Conservation (phyloP, 768 basidiomycete genomes). For the Lyophyllum decastes region DNA sequence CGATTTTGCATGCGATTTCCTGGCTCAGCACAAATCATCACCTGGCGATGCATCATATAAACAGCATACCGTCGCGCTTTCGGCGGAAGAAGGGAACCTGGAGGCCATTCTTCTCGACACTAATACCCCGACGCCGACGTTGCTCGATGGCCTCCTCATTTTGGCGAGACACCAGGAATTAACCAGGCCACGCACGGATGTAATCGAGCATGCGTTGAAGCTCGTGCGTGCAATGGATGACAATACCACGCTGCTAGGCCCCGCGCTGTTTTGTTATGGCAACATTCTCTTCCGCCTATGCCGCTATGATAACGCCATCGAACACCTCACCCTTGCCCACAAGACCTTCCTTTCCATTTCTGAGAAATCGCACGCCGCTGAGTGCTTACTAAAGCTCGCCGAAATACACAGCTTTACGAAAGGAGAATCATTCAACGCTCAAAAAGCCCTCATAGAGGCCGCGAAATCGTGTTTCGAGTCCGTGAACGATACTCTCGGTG, state of each 20-base stretch:
- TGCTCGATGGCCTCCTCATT: constrained; percentile 19
- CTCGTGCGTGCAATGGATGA: background rate
- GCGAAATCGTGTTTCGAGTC: no score
- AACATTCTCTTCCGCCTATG: background rate
- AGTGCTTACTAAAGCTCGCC: background rate
- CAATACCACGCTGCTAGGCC: background rate
- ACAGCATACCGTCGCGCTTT: background rate
- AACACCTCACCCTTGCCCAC: background rate
- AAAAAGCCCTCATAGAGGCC: no score
- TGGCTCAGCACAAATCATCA: constrained; percentile 12
- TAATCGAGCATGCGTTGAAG: constrained; percentile 9
- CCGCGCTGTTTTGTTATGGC: background rate
- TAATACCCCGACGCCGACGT: background rate
- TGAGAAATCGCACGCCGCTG: background rate
- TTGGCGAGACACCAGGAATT: constrained; percentile 17
- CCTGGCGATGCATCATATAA: constrained; percentile 13
- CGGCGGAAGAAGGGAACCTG: constrained; percentile 14
- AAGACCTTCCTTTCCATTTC: background rate
- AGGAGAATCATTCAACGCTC: no score
- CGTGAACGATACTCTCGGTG: no score
- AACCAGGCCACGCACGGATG: constrained; percentile 17
- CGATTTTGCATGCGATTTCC: constrained; percentile 10
- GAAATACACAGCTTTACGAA: no score
- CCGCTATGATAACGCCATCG: background rate
- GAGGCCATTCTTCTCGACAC: constrained; percentile 15